These are phyloP conservation scores for Fabrea salina DNA, from an alignment of 169 alveolate species.

Conservation along the genomic window DNA sequence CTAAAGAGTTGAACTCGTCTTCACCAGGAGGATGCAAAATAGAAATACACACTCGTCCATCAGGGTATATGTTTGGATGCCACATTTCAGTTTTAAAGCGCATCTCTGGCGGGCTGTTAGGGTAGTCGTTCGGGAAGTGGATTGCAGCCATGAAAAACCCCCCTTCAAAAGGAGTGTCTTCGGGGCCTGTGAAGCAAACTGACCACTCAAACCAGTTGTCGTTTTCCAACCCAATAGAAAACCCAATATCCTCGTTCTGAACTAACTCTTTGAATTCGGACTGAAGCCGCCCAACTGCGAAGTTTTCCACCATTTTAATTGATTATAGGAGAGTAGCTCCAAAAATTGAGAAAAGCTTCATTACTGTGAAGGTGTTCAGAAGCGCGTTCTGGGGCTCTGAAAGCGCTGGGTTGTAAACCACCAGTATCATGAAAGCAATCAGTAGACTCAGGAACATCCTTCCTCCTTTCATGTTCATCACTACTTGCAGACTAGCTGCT, in stretches of 20 bases:
- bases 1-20: conserved; percentile 94
- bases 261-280: too few relatives aligned
- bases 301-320: not conserved
- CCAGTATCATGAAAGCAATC: too few relatives aligned
- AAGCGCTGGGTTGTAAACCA: too few relatives aligned
- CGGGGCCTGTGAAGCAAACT: conserved; percentile 75
- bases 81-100: not conserved
- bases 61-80: conserved; percentile 79
- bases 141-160: not conserved
- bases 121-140: conserved; percentile 17
- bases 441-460: too few relatives aligned
- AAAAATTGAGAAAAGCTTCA: too few relatives aligned
- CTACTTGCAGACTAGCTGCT: too few relatives aligned
- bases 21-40: conserved; percentile 66
- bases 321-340: too few relatives aligned
- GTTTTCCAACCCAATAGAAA: conserved; percentile 96
- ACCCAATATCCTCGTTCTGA: conserved; percentile 83
- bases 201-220: conserved; percentile 96
- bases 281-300: not conserved
- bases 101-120: conserved; percentile 12
- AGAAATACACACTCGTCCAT: conserved; percentile 96
- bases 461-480: too few relatives aligned
- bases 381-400: too few relatives aligned
- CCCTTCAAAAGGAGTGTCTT: conserved; percentile 16
- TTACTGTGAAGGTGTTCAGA: too few relatives aligned